These are phyloP conservation scores for Neurospora tetraspora DNA, from an alignment of 495 filamentous ascomycete species.

Conservation along the genomic window DNA sequence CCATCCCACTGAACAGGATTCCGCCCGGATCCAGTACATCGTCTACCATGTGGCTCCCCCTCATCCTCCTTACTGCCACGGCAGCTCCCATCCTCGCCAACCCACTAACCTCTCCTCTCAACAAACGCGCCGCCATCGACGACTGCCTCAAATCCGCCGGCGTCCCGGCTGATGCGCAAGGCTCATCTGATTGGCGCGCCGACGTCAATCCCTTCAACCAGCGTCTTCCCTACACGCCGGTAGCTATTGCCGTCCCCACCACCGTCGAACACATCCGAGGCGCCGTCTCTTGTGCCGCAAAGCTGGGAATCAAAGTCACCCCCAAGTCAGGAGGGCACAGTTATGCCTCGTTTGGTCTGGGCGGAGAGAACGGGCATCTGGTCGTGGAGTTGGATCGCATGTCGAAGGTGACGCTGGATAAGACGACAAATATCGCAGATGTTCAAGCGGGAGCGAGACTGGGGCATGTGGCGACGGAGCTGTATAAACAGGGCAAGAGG, in stretches of 20 bases:
- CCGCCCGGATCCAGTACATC: background rate
- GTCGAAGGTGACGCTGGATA: constrained; percentile 31
- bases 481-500: constrained; percentile 30
- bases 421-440: constrained; percentile 28
- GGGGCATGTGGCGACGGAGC: constrained; percentile 29
- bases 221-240: constrained; percentile 26
- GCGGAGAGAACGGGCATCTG: constrained; percentile 38
- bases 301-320: constrained; percentile 32
- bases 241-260: constrained; percentile 32
- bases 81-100: constrained; percentile 7
- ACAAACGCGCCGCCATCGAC: constrained; percentile 25
- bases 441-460: constrained; percentile 30
- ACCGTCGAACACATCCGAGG: constrained; percentile 30
- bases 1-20: background rate
- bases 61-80: constrained; percentile 5
- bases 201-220: constrained; percentile 33
- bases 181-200: constrained; percentile 28
- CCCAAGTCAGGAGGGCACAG: constrained; percentile 38
- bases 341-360: constrained; percentile 36
- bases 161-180: constrained; percentile 22
- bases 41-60: constrained; percentile 10
- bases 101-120: constrained; percentile 7
- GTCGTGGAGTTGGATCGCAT: constrained; percentile 35
- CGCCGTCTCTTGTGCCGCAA: constrained; percentile 31
- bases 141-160: constrained; percentile 29